Evolutionary conservation across 75 land plant species (phyloP).

Genomic region (Cryptomeria japonica): DNA sequence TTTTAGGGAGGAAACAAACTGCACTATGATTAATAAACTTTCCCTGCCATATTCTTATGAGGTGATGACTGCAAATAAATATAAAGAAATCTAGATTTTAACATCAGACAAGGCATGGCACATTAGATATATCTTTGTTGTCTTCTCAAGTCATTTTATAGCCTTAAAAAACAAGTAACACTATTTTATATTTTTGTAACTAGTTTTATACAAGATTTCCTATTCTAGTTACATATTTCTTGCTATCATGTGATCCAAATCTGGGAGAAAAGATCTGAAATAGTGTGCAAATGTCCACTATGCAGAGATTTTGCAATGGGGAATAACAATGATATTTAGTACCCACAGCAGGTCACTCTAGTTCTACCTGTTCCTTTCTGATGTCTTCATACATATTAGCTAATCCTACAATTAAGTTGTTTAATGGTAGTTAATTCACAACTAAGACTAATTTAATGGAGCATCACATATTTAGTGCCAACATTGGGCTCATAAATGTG

Average conservation of each 20-base stretch:
- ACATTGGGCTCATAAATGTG: not conserved
- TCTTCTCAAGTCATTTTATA: not conserved
- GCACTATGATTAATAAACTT: not conserved
- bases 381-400: not conserved
- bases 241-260: not conserved
- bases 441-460: not conserved
- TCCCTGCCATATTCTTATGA: not conserved
- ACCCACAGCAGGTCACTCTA: not conserved
- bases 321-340: not conserved
- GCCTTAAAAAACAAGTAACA: not conserved
- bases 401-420: not conserved
- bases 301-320: not conserved
- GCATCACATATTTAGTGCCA: not conserved
- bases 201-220: not conserved
- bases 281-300: not conserved
- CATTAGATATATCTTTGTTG: not conserved
- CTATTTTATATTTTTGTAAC: no score
- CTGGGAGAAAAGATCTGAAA: not conserved
- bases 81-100: no score
- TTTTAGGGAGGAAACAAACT: not conserved
- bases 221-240: not conserved
- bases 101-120: not conserved
- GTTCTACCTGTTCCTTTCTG: not conserved
- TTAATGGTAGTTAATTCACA: not conserved
- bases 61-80: not conserved